Evolutionary conservation across 352 stramenopile genomes (phyloP), one percentile per base, ranked within the genome.

Genomic region (Globisporangium takayamanum): DNA sequence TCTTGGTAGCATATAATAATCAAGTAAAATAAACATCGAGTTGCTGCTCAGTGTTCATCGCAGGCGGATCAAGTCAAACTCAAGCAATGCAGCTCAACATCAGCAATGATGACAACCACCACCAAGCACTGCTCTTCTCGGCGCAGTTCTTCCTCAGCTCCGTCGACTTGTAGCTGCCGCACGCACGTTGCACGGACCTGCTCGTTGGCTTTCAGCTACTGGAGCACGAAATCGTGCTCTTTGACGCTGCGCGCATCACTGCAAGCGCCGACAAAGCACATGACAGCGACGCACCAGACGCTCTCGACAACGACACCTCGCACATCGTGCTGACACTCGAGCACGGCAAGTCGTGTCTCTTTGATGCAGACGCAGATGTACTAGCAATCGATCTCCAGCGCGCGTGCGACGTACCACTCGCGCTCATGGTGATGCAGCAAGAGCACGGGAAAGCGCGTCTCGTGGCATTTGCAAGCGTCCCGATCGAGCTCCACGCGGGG

Each of bases 291-390:
- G 30, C 30, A 36, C 30, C 30, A 36, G 30, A 36, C 30, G n/a
- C 25, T 56, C 22, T 11, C 36, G 44, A 44, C n/a, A 22, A 8
- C 37, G 33, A 33, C 6, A 16, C 15, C 7, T 56, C 58, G 36
- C 25, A n/a, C 26, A 11, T 33, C 16, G 28, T 60, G n/a, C 68
- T 63, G 26, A 55, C 44, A 28, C 52, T 74, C 7, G 39, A 62
- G 26, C 65, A 79, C 16, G 74, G 72, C 56, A 80, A 80, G 49
- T 77, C 74, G 16, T 84, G 74, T 70, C 65, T 84, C 20, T 84
- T 84, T 49, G 63, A 82, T 57, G 63, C 68, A 11, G 55, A 70
- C 8, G 59, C 72, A 5, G 52, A 64, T 1, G 41, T 62, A 7
- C 49, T 84, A 14, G 54, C 41, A 2, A 28, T 39, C 26, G 69